Conservation (phyloP, 2,329 filamentous ascomycete genomes). For the Acarospora socialis region DNA sequence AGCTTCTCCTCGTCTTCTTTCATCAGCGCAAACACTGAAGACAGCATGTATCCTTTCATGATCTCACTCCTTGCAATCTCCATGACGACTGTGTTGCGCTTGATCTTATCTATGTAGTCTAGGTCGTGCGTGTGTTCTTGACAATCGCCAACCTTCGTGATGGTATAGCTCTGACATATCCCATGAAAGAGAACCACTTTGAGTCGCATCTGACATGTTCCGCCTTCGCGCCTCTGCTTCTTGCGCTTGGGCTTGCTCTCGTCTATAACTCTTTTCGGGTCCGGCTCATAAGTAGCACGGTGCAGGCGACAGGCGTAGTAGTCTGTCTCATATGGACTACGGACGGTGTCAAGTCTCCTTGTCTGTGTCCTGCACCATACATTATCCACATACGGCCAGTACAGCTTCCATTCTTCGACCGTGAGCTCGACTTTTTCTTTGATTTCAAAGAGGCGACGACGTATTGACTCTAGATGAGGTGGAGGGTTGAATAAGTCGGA, state of each 20-base stretch:
- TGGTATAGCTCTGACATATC: conserved; percentile 29
- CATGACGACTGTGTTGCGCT: conserved; percentile 34
- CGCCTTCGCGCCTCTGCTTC: conserved; percentile 31
- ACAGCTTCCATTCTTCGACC: conserved; percentile 31
- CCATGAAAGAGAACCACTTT: conserved; percentile 32
- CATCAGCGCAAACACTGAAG: conserved; percentile 35
- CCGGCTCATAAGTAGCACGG: conserved; percentile 25
- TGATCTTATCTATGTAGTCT: conserved; percentile 33
- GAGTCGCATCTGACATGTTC: conserved; percentile 33
- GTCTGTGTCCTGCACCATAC: conserved; percentile 34
- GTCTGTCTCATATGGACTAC: conserved; percentile 29
- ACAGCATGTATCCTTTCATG: conserved; percentile 32
- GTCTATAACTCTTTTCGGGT: conserved; percentile 18
- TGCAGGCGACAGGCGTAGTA: conserved; percentile 35
- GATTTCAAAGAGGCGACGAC: conserved; percentile 31
- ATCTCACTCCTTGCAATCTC: conserved; percentile 31
- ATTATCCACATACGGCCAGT: conserved; percentile 36
- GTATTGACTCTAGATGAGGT: conserved; percentile 28
- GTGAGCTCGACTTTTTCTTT: conserved; percentile 33
- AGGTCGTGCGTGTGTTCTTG: conserved; percentile 31
- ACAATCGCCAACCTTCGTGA: conserved; percentile 28
- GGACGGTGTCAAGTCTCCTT: conserved; percentile 16
- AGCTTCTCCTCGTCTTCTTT: conserved; percentile 31
- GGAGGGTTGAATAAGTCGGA: conserved; percentile 18
- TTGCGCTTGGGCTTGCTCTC: conserved; percentile 32